phyloP scores from a whole-genome alignment of 441 rosid genomes.

The Gossypium armourianum region DNA sequence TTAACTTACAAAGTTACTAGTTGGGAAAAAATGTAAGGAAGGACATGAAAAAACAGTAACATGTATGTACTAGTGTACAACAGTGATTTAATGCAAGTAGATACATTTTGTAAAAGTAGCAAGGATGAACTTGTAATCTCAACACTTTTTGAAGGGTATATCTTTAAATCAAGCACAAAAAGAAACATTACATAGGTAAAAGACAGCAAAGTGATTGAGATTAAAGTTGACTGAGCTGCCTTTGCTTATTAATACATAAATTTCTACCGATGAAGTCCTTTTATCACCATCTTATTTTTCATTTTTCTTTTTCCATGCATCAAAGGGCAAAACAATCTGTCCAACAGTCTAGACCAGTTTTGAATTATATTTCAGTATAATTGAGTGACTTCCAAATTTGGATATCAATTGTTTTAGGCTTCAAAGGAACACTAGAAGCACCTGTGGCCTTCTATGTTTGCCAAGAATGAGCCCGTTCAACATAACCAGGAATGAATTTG shows the following conservation, averaged over 20 bases:
- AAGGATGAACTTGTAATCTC: neutral
- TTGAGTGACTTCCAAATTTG: neutral
- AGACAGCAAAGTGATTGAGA: neutral
- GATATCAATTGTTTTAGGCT: neutral
- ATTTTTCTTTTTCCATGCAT: neutral
- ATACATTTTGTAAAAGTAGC: neutral
- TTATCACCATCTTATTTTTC: neutral
- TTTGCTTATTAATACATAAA: neutral
- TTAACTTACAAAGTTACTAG: neutral
- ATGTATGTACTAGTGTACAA: neutral
- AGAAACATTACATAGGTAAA: neutral
- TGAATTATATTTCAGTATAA: neutral
- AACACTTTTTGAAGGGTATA: neutral
- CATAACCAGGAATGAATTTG: conserved; percentile 69
- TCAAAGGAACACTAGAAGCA: conserved; percentile 19
- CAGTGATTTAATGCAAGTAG: neutral
- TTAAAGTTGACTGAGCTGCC: neutral
- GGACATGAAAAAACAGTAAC: neutral
- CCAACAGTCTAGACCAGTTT: neutral
- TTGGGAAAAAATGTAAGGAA: neutral
- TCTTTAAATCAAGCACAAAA: neutral
- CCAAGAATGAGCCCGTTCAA: conserved; percentile 88
- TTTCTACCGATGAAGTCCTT: neutral
- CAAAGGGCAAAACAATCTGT: neutral
- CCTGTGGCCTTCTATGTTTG: conserved; percentile 89